Evolutionary conservation across 441 rosid species (phyloP).

Genomic region (Daphne laureola): DNA sequence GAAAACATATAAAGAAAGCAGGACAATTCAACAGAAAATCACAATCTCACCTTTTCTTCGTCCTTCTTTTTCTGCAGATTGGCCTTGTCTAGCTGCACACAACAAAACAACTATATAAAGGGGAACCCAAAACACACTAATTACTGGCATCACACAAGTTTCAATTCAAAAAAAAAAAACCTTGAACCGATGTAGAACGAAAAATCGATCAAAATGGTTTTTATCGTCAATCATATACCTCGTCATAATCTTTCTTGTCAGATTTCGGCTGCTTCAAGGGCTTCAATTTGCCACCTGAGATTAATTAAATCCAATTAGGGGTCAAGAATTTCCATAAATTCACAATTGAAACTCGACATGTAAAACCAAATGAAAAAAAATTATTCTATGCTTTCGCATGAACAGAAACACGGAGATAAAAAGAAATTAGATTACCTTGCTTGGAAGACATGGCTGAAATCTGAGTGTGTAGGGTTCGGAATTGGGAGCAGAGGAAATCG

Average conservation of each 20-base stretch:
- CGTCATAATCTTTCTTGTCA: constrained; percentile 84
- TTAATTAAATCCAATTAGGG: too few relatives aligned
- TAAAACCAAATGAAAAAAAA: too few relatives aligned
- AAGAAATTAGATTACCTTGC: constrained; percentile 51
- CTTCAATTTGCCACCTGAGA: constrained; percentile 80
- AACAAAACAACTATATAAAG: neutral
- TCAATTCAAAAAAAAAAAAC: neutral
- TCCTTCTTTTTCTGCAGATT: constrained; percentile 83
- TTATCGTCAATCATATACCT: constrained; percentile 38
- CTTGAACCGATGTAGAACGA: neutral
- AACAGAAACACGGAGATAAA: neutral
- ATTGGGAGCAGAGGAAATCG: constrained; percentile 9
- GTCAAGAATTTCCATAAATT: too few relatives aligned
- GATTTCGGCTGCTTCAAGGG: constrained; percentile 90
- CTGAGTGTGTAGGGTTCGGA: constrained; percentile 22
- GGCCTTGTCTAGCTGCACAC: constrained; percentile 51
- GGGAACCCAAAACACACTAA: neutral
- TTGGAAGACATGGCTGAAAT: constrained; percentile 66
- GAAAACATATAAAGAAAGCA: neutral
- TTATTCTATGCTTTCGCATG: neutral
- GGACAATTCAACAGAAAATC: neutral
- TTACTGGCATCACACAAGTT: neutral
- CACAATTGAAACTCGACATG: too few relatives aligned
- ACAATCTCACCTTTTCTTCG: constrained; percentile 57
- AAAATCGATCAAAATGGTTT: neutral